Evolutionary conservation across 441 rosid species (phyloP), one percentile per base, ranked within the genome.

Genomic region (Adansonia grandidieri): DNA sequence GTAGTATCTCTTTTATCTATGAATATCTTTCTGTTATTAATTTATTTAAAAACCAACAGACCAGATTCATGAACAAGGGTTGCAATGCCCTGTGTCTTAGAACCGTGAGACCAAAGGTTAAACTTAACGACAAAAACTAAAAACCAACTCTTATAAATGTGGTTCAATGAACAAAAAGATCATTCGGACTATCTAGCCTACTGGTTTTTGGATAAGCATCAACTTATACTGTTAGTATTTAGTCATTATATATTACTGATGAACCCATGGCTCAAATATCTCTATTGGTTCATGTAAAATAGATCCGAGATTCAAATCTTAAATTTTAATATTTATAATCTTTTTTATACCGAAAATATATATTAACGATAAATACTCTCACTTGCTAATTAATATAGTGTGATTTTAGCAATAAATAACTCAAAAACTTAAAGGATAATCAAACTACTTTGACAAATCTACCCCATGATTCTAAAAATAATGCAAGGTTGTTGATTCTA

Each of bases 31-130:
- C 1, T 13, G 24, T 9, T 3, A 24, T 24, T 10, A 20, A 3
- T 5, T 5, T 51, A 51, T 3, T 37, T 51, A 51, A 51, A 28
- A 11, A 28, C 7, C 65, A 20, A 10, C 40, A 4, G 1, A 60
- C 66, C 66, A 62, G 66, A 13, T 62, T 62, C 66, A 62, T 24
- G 66, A 28, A 62, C 67, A 62, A 62, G 32, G 13, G 44, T 13
- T 28, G 17, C 67, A 17, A 13, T 28, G 44, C 42, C 42, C n/a
- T 28, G 28, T 1, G 67, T 9, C 8, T 28, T 28, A 1, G 42
- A 62, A 14, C 42, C 28, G 28, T 24, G 28, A 24, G 28, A 24
- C 28, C 28, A 24, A 24, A 24, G 61, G 62, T 57, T 7, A 11
- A 0, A 7, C 62, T 57, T 8, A 8, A 20, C 9, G 63, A 19